Evolutionary conservation across 768 basidiomycete genomes (phyloP), one percentile per base, ranked within the genome.

Genomic region (Lyophyllum semitale): DNA sequence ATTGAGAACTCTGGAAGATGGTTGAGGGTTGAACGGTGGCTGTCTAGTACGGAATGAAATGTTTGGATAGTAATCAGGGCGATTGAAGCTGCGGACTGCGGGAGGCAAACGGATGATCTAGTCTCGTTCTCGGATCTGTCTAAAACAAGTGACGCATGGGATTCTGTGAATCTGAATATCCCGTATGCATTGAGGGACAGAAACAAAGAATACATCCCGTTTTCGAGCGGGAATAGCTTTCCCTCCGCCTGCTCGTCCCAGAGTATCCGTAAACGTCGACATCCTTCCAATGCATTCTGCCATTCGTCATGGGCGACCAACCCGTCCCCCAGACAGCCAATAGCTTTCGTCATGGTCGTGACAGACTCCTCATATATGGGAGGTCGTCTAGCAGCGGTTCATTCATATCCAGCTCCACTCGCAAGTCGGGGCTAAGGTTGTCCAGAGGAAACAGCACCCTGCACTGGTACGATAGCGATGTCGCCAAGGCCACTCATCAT

Each of bases 141-240:
- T n/a, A n/a, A n/a, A n/a, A n/a, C n/a, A n/a, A n/a, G n/a, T n/a
- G n/a, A n/a, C n/a, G n/a, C n/a, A n/a, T n/a, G n/a, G n/a, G n/a
- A n/a, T n/a, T n/a, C n/a, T n/a, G n/a, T n/a, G n/a, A n/a, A n/a
- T n/a, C n/a, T n/a, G n/a, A n/a, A n/a, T n/a, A n/a, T n/a, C n/a
- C n/a, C n/a, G n/a, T n/a, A n/a, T n/a, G n/a, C n/a, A n/a, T n/a
- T n/a, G n/a, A n/a, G n/a, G 25, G 53, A 54, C 41, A 54, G 37
- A 35, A 54, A 54, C 33, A 40, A 54, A 17, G 45, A 54, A 33
- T 18, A 35, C 25, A 37, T 44, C 29, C 45, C 53, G 22, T 54
- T 44, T 35, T 54, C 37, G 27, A 46, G 38, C 26, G 53, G 53
- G 27, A 54, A 54, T 40, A 44, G 53, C 18, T 37, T 27, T 7